These are phyloP conservation scores for Penicillium coprophilum DNA, from an alignment of 495 filamentous ascomycete species.

Conservation along the genomic window DNA sequence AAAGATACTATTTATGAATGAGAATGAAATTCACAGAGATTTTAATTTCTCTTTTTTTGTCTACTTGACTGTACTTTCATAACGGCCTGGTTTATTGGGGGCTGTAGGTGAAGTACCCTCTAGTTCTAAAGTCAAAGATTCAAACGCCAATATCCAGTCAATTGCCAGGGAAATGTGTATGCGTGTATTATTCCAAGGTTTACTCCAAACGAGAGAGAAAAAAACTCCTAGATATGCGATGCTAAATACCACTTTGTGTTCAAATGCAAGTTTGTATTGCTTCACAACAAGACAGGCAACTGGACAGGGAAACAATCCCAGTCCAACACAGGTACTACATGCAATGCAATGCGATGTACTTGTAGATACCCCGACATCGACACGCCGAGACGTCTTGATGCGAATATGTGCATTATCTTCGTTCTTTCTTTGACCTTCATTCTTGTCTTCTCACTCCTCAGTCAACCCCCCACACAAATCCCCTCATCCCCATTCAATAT, in stretches of 20 bases:
- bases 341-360: neutral
- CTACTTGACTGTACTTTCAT: neutral
- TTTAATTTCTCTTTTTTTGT: neutral
- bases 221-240: neutral
- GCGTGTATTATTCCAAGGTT: neutral
- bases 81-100: neutral
- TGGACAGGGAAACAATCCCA: neutral
- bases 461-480: neutral
- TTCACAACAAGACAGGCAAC: neutral
- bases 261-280: neutral
- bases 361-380: no score
- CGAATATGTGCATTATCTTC: neutral
- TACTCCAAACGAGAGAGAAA: neutral
- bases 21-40: neutral
- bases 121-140: neutral
- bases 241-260: neutral
- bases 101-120: neutral
- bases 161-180: neutral
- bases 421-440: neutral
- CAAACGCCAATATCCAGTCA: no score
- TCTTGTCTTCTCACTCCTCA: neutral
- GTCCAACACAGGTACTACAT: neutral
- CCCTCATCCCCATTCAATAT: conserved; percentile 28
- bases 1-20: neutral
- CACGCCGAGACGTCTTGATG: neutral